Evolutionary conservation across 805 yeast species (phyloP), one percentile per base, ranked within the genome.

Genomic region (Candida cerambycidarum): DNA sequence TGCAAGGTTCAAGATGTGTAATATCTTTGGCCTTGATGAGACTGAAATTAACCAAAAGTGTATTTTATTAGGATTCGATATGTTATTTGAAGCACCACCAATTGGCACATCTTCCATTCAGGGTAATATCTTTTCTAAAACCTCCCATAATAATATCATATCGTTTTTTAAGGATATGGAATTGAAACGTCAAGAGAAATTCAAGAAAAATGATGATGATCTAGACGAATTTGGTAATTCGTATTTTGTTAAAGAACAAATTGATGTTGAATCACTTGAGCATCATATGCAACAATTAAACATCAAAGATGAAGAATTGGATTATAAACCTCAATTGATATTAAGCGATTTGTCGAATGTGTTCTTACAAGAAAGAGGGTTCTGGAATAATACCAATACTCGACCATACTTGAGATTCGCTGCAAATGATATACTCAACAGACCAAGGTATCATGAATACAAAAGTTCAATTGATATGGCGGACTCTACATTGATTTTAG

Each of bases 61-160:
- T 49, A 61, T 62, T 28, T 50, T 70, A 4, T 38, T 69, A 18
- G 75, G 73, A 21, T 55, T 66, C 42, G 76, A 93, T 63, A 71
- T 93, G 25, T 69, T 92, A 15, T 84, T 87, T 6, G 78, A 82
- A 40, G 72, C 75, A 13, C 97, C 97, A 0, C 96, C 97, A 0
- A 55, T 58, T 3, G 97, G 97, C 1, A 87, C 84, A 0, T 76
- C 84, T 7, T 67, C 90, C 0, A 73, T 90, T 40, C 98, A 93
- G 57, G 98, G 96, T 0, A 88, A 90, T 56, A 84, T 92, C n/a
- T 68, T 86, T 31, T 79, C 88, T 27, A 73, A 72, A 50, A 61
- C 61, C 32, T 44, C 66, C 5, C 69, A 62, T 10, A 32, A 48
- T 3, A 47, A 51, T 11, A 57, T 64, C 1, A 27, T 41, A 13